Base-by-base conservation (phyloP, 306 rosid species). In the Carpinus viminea region DNA sequence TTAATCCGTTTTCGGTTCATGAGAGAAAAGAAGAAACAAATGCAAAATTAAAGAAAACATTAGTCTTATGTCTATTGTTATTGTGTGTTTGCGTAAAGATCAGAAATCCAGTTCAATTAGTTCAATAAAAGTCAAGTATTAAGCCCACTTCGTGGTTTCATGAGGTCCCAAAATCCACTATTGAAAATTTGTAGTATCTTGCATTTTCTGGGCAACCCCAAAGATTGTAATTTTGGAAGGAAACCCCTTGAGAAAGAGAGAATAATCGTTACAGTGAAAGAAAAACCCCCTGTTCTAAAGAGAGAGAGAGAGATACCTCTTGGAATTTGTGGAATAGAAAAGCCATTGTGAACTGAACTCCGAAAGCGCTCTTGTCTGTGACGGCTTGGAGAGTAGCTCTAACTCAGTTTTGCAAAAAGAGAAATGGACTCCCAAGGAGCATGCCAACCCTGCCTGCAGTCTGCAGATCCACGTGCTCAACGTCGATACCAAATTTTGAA, bases 281-380 rank as follows among this genome's bases (percentile, higher is more conserved):
- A 68, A 59, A 41, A 57, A 53, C 16, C 28, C 7, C 8, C 2
- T 5, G 50, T 34, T 7, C 68, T 47, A 15, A 21, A 55, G 68
- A 66, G 76, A 46, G 55, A 43, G 20, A 59, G 79, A 80, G 66
- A 76, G 70, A 26, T 73, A 90, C 97, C 93, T 92, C 96, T 85
- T 92, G 98, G 83, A 92, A 92, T 82, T 89, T 91, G 68, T 88
- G 87, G 81, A 93, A 94, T 24, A 94, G 86, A 82, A 89, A 87
- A 45, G 93, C 97, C 97, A 91, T 93, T 46, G 66, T 5, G 43
- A 68, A 73, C 2, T 0, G 54, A 80, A 5, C 54, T 18, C 26
- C 38, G 50, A 18, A 34, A 34, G 70, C 50, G 16, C 48, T 34
- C 12, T 65, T 4, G 18, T 31, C 65, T 9, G 31, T 24, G 65